Percentiles rank a stretch among this genome's conserved stretches.
Evolutionary conservation across 2,329 filamentous ascomycete species (phyloP).

Genomic region (Fusarium nanum): DNA sequence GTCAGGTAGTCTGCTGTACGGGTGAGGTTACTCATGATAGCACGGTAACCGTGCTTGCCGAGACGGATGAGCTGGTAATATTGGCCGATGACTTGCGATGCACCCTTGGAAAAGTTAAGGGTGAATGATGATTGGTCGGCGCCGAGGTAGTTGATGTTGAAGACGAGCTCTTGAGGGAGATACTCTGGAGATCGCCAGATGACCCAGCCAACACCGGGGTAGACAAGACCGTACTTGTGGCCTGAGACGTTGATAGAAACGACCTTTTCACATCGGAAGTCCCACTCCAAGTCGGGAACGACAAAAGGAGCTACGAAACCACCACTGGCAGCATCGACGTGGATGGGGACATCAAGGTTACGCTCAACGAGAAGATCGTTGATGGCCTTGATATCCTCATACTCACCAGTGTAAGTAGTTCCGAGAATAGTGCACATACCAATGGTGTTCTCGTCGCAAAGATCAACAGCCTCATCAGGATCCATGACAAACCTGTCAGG

Average conservation of each 20-base stretch:
- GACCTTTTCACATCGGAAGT: conserved; percentile 89
- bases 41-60: conserved; percentile 89
- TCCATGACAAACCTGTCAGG: conserved; percentile 72
- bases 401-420: conserved; percentile 95
- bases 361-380: conserved; percentile 86
- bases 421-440: conserved; percentile 93
- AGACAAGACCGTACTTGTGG: conserved; percentile 83
- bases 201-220: conserved; percentile 94
- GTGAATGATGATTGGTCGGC: conserved; percentile 96
- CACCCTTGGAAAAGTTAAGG: conserved; percentile 96
- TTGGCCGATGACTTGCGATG: conserved; percentile 93
- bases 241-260: conserved; percentile 95
- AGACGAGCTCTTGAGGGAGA: conserved; percentile 90
- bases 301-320: conserved; percentile 96
- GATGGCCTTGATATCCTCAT: conserved; percentile 92
- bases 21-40: conserved; percentile 95
- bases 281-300: conserved; percentile 85
- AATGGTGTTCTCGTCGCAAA: conserved; percentile 79
- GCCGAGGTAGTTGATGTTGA: conserved; percentile 99
- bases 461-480: conserved; percentile 68
- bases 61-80: conserved; percentile 98
- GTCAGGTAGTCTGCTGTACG: conserved; percentile 89
- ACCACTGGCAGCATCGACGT: conserved; percentile 92
- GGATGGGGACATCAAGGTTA: conserved; percentile 84
- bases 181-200: conserved; percentile 87